These are phyloP conservation scores for Syncephalastrum sp. DNA, from an alignment of 371 early-diverging fungal genomes.

Conservation along the genomic window DNA sequence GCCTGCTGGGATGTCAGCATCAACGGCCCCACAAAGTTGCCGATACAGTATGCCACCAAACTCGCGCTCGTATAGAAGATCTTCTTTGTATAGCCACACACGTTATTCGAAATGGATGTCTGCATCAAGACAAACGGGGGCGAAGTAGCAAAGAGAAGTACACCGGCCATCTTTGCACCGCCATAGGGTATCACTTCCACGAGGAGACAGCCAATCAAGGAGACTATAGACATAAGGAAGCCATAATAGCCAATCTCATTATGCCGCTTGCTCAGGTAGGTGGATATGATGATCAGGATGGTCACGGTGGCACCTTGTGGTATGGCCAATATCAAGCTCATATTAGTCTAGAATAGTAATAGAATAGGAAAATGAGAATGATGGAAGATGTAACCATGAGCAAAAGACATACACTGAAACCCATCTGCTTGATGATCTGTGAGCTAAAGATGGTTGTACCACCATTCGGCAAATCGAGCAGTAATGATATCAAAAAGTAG, in stretches of 20 bases:
- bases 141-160: conserved; percentile 9
- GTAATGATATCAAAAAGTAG: conserved; percentile 25
- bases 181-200: conserved; percentile 10
- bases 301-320: conserved; percentile 19
- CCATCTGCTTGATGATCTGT: conserved; percentile 31
- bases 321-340: conserved; percentile 15
- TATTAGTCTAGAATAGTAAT: background rate
- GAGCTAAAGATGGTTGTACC: conserved; percentile 36
- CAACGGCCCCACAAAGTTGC: conserved; percentile 33
- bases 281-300: conserved; percentile 16
- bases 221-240: conserved; percentile 6
- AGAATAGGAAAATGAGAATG: background rate
- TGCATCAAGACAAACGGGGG: conserved; percentile 15
- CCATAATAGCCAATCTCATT: conserved; percentile 21
- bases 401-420: conserved; percentile 25
- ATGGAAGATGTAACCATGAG: too few relatives aligned
- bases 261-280: conserved; percentile 12
- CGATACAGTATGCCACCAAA: conserved; percentile 9
- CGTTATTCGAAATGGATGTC: conserved; percentile 12
- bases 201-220: conserved; percentile 18
- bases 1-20: conserved; percentile 19
- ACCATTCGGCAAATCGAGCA: conserved; percentile 37
- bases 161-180: conserved; percentile 9
- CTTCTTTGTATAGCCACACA: conserved; percentile 24
- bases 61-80: conserved; percentile 13